phyloP scores from a whole-genome alignment of 73 alveolate genomes.

The Blepharisma stoltei region DNA sequence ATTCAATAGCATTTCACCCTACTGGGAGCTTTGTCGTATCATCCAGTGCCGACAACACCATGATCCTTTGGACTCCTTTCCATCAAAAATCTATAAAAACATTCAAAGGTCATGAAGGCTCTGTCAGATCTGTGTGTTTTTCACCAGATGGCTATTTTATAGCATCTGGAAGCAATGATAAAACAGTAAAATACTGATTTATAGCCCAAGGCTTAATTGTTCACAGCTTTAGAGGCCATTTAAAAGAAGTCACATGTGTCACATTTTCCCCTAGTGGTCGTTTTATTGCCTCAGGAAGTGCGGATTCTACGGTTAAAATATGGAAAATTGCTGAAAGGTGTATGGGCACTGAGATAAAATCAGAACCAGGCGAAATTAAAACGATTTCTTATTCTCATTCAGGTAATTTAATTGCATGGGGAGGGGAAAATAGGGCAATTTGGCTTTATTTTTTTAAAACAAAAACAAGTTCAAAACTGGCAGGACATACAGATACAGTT shows the following conservation, averaged over 20 bases:
- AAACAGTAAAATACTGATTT: neutral
- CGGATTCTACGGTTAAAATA: neutral
- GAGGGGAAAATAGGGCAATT: too few species aligned
- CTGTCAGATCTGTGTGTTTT: neutral
- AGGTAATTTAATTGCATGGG: too few species aligned
- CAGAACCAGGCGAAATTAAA: too few species aligned
- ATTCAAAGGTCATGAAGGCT: constrained; percentile 29
- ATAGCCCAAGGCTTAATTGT: neutral
- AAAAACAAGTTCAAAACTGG: neutral
- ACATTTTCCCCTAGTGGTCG: neutral
- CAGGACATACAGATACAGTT: constrained; percentile 18
- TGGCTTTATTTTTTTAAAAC: neutral
- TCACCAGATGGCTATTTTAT: constrained; percentile 23
- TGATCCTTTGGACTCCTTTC: too few species aligned
- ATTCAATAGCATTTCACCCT: too few species aligned
- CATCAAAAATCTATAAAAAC: too few species aligned
- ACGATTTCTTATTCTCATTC: too few species aligned
- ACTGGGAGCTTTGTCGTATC: too few species aligned
- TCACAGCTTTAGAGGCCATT: neutral
- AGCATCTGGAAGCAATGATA: constrained; percentile 7
- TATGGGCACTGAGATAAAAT: too few species aligned
- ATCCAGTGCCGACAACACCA: too few species aligned
- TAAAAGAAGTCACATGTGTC: neutral
- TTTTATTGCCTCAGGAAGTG: constrained; percentile 25
- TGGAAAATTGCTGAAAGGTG: neutral